Evolutionary conservation across 1,284 basidiomycete species (phyloP), one percentile per base, ranked within the genome.

Genomic region (Ceratobasidium theobromae): DNA sequence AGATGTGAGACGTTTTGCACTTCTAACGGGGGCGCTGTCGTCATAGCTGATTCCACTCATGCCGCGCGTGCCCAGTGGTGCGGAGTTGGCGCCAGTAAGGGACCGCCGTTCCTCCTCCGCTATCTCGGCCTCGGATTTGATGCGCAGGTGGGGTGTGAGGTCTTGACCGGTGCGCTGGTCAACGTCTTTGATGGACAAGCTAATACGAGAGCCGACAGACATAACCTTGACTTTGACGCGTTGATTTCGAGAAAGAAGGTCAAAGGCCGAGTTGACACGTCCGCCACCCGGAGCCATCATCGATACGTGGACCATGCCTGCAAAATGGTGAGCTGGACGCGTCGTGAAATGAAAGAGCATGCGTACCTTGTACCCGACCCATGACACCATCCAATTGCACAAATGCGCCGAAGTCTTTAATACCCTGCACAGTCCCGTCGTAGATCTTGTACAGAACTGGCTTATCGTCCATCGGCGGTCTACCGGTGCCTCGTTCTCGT

Each of bases 341-440:
- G 41, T 18, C 38, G 8, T 45, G 11, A 62, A 43, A 49, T 38
- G 30, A 43, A 14, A 14, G 53, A 14, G 16, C 41, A 51, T n/a
- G 79, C 84, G 70, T 77, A 92, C 95, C 95, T 82, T 99, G 96
- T 12, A 84, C 86, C 43, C 93, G 82, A 11, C 94, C 95, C 14
- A 80, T 78, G 53, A 99, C 79, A 43, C 95, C 96, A 70, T 98
- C 94, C 3, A 99, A 77, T 28, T 84, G 83, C 53, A 98, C 89
- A 74, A 99, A 99, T 0, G 93, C 95, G 60, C 96, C 96, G 76
- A 98, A 99, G 71, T 99, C 96, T 75, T 93, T 94, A 73, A 98
- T 74, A 18, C 89, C 87, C 4, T 89, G 83, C 25, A 99, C 88
- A 66, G 86, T 87, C 5, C 95, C 96, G 67, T 85, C 82, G 78